These are phyloP conservation scores for Stagonosporopsis rhizophila DNA, from an alignment of 2,329 filamentous ascomycete species.

Conservation along the genomic window DNA sequence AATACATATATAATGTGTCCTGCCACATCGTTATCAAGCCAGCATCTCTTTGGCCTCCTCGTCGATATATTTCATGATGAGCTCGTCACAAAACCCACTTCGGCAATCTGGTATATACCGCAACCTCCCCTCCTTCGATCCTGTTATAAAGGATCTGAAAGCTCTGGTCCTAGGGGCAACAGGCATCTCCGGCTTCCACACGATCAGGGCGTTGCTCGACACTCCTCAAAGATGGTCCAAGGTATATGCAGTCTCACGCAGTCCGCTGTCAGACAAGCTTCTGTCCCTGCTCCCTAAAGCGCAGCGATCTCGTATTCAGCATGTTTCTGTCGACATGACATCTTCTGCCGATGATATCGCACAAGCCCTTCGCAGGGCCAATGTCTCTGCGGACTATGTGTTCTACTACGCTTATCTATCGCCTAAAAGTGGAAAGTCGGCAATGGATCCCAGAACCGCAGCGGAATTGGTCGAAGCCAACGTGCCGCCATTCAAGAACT, in stretches of 20 bases:
- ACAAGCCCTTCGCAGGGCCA: constrained; percentile 1
- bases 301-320: constrained; percentile 21
- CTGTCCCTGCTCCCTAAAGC: constrained; percentile 11
- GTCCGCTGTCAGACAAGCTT: constrained; percentile 6
- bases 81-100: constrained; percentile 14
- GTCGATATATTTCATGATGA: not conserved
- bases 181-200: constrained; percentile 23
- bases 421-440: constrained; percentile 12
- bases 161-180: constrained; percentile 22
- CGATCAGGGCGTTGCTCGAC: constrained; percentile 16
- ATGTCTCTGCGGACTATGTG: constrained; percentile 11
- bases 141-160: constrained; percentile 9
- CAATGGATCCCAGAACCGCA: constrained; percentile 13
- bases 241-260: constrained; percentile 19
- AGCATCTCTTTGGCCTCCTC: not conserved
- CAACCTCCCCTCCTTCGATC: constrained; percentile 22
- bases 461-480: constrained; percentile 18
- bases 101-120: constrained; percentile 23
- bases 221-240: constrained; percentile 19
- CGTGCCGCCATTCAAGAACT: constrained; percentile 16
- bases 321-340: constrained; percentile 20
- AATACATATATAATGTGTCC: not conserved
- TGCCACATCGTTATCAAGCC: not conserved
- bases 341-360: constrained; percentile 15
- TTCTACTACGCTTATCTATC: constrained; percentile 26